Evolutionary conservation across 495 filamentous ascomycete species (phyloP), one percentile per base, ranked within the genome.

Genomic region (Hyphodiscus hymeniophilus): DNA sequence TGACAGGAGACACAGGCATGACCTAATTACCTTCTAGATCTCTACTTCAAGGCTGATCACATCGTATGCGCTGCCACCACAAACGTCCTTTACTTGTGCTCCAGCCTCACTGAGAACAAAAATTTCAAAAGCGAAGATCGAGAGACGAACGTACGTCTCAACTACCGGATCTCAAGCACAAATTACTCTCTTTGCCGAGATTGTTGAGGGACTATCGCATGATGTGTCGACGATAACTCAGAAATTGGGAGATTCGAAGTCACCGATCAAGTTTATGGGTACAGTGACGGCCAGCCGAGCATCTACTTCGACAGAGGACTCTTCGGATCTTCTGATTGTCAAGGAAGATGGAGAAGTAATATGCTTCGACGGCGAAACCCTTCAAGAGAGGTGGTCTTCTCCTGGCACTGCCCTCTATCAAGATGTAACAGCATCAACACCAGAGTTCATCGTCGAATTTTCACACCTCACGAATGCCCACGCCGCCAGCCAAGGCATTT

Each of bases 21-120:
- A 30, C 52, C 49, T 63, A 52, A 68, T 38, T 8, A 18, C 23
- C 26, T 8, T 50, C 3, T 54, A 94, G 88, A 70, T 94, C 18
- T 80, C 85, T 61, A 83, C 81, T 1, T 79, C 87, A n/a, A 82
- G 80, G 47, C 75, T 90, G 26, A 71, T 91, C 21, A 85, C 87
- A 12, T 91, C 88, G 1, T 94, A 94, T 60, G 84, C 87, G 18
- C 69, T 94, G 42, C 85, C 89, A 33, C 88, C 89, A 16, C 80
- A 92, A 59, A 79, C 85, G 10, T 75, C 72, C 33, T 84, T 95
- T 60, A 82, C 84, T 45, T 87, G 87, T 55, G 70, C 84, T 33
- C 81, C 88, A 48, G 83, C 72, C 63, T 94, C 88, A 6, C 64
- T 92, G 30, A 78, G 85, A 60, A 75, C 70, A 51, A 79, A 79